These are phyloP conservation scores for Chaetomium strumarium DNA, from an alignment of 2,329 filamentous ascomycete genomes.

Conservation along the genomic window DNA sequence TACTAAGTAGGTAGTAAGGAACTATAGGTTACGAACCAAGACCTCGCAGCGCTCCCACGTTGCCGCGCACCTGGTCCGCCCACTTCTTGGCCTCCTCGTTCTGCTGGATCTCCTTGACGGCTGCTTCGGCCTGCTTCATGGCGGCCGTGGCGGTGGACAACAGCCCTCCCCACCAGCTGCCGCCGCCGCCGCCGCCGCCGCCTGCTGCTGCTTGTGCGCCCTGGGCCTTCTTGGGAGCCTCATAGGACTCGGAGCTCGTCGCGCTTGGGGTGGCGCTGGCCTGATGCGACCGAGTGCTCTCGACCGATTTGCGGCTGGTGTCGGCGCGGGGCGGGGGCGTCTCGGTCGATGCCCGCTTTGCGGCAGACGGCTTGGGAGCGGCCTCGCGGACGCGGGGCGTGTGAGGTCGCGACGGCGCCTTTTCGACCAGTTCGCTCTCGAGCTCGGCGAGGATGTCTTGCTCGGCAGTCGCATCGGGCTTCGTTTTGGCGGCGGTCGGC, in stretches of 20 bases:
- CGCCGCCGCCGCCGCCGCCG: slow-evolving; percentile 45
- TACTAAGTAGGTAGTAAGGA: neutral
- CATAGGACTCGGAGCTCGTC: slow-evolving; percentile 56
- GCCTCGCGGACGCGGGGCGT: slow-evolving; percentile 68
- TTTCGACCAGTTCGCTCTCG: slow-evolving; percentile 66
- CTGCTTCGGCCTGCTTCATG: slow-evolving; percentile 86
- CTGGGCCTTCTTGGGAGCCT: slow-evolving; percentile 49
- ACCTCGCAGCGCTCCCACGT: slow-evolving; percentile 70
- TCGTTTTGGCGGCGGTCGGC: slow-evolving; percentile 44
- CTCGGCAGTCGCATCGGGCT: slow-evolving; percentile 31
- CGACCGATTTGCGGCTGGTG: slow-evolving; percentile 62
- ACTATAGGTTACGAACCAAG: slow-evolving; percentile 58
- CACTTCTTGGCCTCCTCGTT: slow-evolving; percentile 96
- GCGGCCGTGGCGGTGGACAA: slow-evolving; percentile 78
- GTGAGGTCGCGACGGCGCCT: slow-evolving; percentile 69
- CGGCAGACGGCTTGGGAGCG: slow-evolving; percentile 39
- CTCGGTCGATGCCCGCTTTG: slow-evolving; percentile 45
- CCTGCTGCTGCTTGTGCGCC: slow-evolving; percentile 34
- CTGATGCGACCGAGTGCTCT: slow-evolving; percentile 67
- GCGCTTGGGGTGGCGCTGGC: slow-evolving; percentile 65
- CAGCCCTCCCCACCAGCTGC: slow-evolving; percentile 85
- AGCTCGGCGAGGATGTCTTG: slow-evolving; percentile 77
- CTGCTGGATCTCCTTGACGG: slow-evolving; percentile 90
- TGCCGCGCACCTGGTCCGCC: slow-evolving; percentile 89
- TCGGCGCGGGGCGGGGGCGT: slow-evolving; percentile 45